Evolutionary conservation across 805 yeast species (phyloP), one percentile per base, ranked within the genome.

Genomic region (Monosporozyma unispora): DNA sequence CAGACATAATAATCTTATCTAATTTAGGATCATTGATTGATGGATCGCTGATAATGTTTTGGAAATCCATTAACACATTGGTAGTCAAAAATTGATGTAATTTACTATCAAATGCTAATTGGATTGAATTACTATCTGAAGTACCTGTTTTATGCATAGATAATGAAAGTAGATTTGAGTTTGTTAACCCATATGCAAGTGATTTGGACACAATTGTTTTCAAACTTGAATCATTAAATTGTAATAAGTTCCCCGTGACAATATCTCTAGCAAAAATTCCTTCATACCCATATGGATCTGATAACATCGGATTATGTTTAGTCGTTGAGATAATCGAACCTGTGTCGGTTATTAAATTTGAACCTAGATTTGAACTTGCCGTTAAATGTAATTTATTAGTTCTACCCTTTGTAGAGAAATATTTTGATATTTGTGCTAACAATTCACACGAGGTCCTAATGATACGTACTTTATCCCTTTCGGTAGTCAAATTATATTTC

Each of bases 51-150:
- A 72, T 68, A 37, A 85, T 87, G 39, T 85, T 76, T 60, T 82
- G 81, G 64, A 87, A 83, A 62, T 85, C 93, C 43, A 85, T 87
- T 63, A 87, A 65, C 49, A 87, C 78, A 62, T 86, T 89, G 0
- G 73, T 44, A n/a, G 25, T 39, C 16, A 19, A 39, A 19, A 19
- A 21, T 21, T 39, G 25, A 39, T 21, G 21, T 21, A 39, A 4
- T 21, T 21, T 19, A 22, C 25, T 39, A 39, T 39, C 42, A 35
- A 16, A 35, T 7, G 39, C 21, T 18, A 35, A 35, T 35, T 14
- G 35, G 7, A 19, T 19, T 18, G 39, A 16, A 18, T 18, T 35
- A 16, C 22, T 16, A 8, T 35, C 39, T 35, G 14, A 9, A 18
- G 22, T 16, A 7, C 18, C 39, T 18, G 12, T 35, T 3, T 39